Conservation (phyloP, 352 stramenopile species). For the Phytophthora megakarya region DNA sequence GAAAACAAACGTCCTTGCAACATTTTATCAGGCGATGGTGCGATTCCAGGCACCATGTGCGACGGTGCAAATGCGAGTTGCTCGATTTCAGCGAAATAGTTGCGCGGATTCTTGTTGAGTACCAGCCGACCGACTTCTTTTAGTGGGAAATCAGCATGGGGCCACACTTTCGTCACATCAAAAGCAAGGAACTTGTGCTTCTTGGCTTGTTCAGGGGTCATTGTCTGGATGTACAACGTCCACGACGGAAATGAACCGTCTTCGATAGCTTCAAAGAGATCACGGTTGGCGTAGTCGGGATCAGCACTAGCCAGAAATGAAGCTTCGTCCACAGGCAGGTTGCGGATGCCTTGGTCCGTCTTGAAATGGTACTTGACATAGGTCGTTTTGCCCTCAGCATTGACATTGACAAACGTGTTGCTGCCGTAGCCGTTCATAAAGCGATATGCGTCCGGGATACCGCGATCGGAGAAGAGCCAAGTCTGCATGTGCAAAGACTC, state of each 20-base stretch:
- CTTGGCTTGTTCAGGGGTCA: conserved; percentile 75
- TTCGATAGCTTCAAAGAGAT: conserved; percentile 89
- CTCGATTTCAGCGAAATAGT: conserved; percentile 93
- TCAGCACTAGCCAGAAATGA: conserved; percentile 56
- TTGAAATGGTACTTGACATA: conserved; percentile 94
- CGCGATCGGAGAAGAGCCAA: conserved; percentile 86
- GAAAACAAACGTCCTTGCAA: conserved; percentile 88
- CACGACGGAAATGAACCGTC: conserved; percentile 66
- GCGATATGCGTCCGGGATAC: conserved; percentile 79
- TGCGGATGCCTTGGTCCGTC: conserved; percentile 81
- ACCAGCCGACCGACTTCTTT: conserved; percentile 78
- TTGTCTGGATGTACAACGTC: conserved; percentile 90
- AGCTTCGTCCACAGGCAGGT: conserved; percentile 76
- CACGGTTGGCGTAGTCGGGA: conserved; percentile 84
- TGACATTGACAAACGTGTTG: conserved; percentile 90
- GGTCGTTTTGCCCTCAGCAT: conserved; percentile 55
- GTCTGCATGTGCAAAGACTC: conserved; percentile 84
- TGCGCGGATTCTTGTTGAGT: conserved; percentile 86
- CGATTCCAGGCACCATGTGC: conserved; percentile 90
- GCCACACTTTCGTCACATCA: conserved; percentile 92
- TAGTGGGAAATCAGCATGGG: conserved; percentile 81
- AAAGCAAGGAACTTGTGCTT: conserved; percentile 74
- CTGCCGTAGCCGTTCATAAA: conserved; percentile 91
- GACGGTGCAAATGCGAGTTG: conserved; percentile 88
- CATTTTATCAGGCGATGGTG: conserved; percentile 89